Evolutionary conservation across 495 filamentous ascomycete species (phyloP).

Genomic region (Bacidia rubella): DNA sequence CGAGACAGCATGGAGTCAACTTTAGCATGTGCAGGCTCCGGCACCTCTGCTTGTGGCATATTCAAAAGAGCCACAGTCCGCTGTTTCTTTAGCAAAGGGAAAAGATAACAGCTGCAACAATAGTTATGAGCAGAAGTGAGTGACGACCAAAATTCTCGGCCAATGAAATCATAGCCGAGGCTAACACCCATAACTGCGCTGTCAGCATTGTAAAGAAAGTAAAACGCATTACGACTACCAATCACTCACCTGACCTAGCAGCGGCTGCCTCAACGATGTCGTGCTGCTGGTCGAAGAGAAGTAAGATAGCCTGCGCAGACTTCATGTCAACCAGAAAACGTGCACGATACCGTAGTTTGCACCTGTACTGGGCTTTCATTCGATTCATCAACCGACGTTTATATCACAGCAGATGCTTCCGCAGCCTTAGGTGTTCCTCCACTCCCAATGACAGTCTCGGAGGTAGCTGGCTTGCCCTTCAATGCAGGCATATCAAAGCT

Average conservation of each 20-base stretch:
- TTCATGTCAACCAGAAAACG: too few species aligned
- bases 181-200: not conserved
- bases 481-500: slow-evolving; percentile 61
- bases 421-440: slow-evolving; percentile 15
- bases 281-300: too few species aligned
- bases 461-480: slow-evolving; percentile 32
- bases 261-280: too few species aligned
- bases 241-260: too few species aligned
- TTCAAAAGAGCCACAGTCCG: not conserved
- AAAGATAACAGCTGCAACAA: not conserved
- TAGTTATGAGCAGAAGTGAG: too few species aligned
- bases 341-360: too few species aligned
- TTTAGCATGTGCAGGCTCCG: slow-evolving; percentile 45
- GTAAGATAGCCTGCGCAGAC: too few species aligned
- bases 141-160: not conserved
- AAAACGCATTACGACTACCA: too few species aligned
- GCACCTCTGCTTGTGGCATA: slow-evolving; percentile 26
- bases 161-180: not conserved
- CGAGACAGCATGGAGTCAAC: slow-evolving; percentile 72
- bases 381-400: not conserved
- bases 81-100: not conserved
- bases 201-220: too few species aligned
- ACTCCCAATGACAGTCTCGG: slow-evolving; percentile 12
- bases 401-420: slow-evolving; percentile 17
- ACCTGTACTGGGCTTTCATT: not conserved